A percentile compares a stretch with the other conserved stretches of the same genome.
Evolutionary conservation across 352 stramenopile genomes (phyloP).

Genomic region (Pythium utonaiense): DNA sequence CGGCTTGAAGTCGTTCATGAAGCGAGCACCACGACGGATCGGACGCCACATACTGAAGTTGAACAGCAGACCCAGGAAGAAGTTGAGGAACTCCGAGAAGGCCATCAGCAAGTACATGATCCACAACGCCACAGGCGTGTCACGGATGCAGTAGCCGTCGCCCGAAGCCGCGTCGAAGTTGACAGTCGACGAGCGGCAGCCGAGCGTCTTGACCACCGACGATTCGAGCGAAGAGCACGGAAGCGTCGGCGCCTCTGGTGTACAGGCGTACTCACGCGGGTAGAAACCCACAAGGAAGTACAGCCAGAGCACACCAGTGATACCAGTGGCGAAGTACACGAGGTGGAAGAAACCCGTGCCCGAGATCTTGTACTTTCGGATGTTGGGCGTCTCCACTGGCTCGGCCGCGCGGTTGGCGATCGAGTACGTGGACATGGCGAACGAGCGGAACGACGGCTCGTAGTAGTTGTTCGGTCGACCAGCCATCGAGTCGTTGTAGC

Average conservation of each 20-base stretch:
- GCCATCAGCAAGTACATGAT: slow-evolving; percentile 86
- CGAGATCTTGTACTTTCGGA: slow-evolving; percentile 91
- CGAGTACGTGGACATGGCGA: slow-evolving; percentile 88
- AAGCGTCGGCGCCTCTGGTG: slow-evolving; percentile 61
- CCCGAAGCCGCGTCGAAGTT: slow-evolving; percentile 63
- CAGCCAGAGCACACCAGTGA: slow-evolving; percentile 73
- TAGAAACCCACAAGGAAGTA: slow-evolving; percentile 81
- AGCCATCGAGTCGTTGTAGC: slow-evolving; percentile 79
- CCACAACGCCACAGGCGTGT: slow-evolving; percentile 62
- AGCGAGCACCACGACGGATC: slow-evolving; percentile 83
- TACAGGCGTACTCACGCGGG: slow-evolving; percentile 79
- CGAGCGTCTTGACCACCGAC: slow-evolving; percentile 30
- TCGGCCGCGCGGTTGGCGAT: slow-evolving; percentile 86
- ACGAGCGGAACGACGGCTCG: slow-evolving; percentile 86
- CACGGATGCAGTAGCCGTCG: slow-evolving; percentile 80
- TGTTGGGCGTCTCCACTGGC: slow-evolving; percentile 85
- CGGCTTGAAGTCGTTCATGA: slow-evolving; percentile 89
- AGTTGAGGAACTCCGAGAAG: slow-evolving; percentile 87
- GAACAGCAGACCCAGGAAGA: slow-evolving; percentile 83
- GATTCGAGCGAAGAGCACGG: slow-evolving; percentile 55
- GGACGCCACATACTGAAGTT: slow-evolving; percentile 91
- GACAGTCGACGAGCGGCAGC: slow-evolving; percentile 61
- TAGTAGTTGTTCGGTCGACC: slow-evolving; percentile 71
- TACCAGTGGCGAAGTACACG: slow-evolving; percentile 73
- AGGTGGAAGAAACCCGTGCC: slow-evolving; percentile 81